These are phyloP conservation scores for Microsporum canis DNA, from an alignment of 2,329 filamentous ascomycete genomes.

Conservation along the genomic window DNA sequence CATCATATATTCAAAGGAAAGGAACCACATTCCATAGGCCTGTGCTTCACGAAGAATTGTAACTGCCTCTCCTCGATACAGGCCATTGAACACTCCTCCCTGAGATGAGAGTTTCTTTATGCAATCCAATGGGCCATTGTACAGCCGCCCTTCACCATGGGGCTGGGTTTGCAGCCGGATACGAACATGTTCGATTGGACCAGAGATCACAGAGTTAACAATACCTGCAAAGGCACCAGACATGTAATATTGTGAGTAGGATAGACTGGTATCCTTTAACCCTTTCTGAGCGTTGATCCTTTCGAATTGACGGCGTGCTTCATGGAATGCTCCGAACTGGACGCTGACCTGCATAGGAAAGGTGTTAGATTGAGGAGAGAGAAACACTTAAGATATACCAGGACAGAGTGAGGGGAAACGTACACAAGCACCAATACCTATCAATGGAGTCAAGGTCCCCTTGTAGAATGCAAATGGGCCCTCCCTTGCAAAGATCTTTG, in stretches of 20 bases:
- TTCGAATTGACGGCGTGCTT: conserved; percentile 78
- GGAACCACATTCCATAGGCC: conserved; percentile 93
- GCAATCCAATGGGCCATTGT: conserved; percentile 78
- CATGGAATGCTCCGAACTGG: conserved; percentile 95
- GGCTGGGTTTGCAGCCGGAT: conserved; percentile 95
- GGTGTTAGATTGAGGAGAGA: neutral
- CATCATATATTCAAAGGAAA: conserved; percentile 94
- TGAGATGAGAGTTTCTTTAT: conserved; percentile 66
- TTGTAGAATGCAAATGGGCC: conserved; percentile 94
- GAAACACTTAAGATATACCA: neutral
- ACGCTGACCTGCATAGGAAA: conserved; percentile 52
- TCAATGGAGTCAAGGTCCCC: conserved; percentile 83
- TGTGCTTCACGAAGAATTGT: conserved; percentile 82
- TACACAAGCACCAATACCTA: conserved; percentile 93
- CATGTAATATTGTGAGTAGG: conserved; percentile 77
- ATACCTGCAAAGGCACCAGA: conserved; percentile 87
- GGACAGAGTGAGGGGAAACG: conserved; percentile 16
- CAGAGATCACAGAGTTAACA: conserved; percentile 76
- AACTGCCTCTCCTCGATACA: conserved; percentile 81
- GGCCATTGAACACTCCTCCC: conserved; percentile 56
- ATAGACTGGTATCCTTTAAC: conserved; percentile 41
- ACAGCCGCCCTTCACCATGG: conserved; percentile 67
- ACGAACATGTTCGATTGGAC: conserved; percentile 91
- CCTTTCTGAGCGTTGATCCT: conserved; percentile 49
- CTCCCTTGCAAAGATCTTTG: conserved; percentile 75